These are phyloP conservation scores for Colletotrichum tabaci DNA, from an alignment of 2,329 filamentous ascomycete species.

Conservation along the genomic window DNA sequence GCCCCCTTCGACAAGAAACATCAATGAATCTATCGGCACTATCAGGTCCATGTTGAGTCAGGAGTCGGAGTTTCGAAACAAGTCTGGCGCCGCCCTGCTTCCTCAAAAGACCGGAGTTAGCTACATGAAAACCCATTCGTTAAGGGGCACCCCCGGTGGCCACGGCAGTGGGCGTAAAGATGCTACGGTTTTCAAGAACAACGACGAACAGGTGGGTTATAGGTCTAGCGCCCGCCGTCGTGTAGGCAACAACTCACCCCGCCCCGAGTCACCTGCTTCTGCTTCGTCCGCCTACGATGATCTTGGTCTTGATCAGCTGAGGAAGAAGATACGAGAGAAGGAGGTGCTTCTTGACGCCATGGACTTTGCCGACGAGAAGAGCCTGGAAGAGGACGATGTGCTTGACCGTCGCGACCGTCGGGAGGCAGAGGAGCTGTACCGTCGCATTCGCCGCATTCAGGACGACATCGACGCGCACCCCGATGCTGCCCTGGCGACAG, in stretches of 20 bases:
- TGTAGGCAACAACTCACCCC: conserved; percentile 82
- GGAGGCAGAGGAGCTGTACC: conserved; percentile 94
- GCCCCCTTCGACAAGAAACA: conserved; percentile 93
- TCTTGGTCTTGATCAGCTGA: conserved; percentile 86
- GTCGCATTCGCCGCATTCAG: conserved; percentile 90
- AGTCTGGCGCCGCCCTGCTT: conserved; percentile 88
- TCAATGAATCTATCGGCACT: conserved; percentile 92
- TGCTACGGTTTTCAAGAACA: conserved; percentile 96
- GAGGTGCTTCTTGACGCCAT: conserved; percentile 95
- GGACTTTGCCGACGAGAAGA: conserved; percentile 94
- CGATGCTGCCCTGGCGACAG: conserved; percentile 77
- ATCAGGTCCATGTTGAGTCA: conserved; percentile 91
- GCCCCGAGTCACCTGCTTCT: conserved; percentile 81
- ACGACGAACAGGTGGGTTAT: conserved; percentile 93
- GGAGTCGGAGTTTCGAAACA: conserved; percentile 91
- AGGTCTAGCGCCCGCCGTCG: conserved; percentile 93
- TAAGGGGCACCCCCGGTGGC: conserved; percentile 76
- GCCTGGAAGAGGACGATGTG: conserved; percentile 90
- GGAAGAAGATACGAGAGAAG: conserved; percentile 94
- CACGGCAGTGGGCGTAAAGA: conserved; percentile 82
- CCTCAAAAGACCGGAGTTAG: conserved; percentile 98
- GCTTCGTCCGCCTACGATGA: conserved; percentile 79
- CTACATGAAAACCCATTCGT: conserved; percentile 96
- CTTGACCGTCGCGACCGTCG: conserved; percentile 91
- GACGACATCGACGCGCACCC: conserved; percentile 96